phyloP scores from a whole-genome alignment of 768 basidiomycete genomes.

The Ephemerocybe angulata region DNA sequence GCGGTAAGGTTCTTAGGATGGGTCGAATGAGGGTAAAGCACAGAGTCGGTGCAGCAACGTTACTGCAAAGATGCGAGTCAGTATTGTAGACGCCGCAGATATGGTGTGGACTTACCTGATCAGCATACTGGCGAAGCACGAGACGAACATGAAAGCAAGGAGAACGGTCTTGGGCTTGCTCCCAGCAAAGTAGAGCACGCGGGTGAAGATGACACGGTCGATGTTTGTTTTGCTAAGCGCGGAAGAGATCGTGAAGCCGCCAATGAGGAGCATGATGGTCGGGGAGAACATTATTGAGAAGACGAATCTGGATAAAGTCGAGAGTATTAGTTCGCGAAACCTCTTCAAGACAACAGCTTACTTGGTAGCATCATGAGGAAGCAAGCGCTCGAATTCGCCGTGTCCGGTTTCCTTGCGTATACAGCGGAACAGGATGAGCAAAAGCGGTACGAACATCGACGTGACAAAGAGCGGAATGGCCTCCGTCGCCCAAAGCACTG shows the following conservation, averaged over 20 bases:
- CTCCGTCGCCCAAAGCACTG: constrained; percentile 96
- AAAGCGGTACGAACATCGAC: constrained; percentile 81
- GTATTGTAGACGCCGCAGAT: neutral
- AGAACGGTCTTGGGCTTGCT: constrained; percentile 82
- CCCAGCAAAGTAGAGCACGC: constrained; percentile 87
- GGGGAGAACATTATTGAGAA: constrained; percentile 97
- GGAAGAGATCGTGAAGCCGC: constrained; percentile 96
- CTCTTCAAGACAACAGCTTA: constrained; percentile 32
- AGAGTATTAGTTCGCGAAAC: constrained; percentile 4
- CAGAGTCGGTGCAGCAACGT: constrained; percentile 95
- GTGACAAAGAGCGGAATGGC: constrained; percentile 98
- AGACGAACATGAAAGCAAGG: constrained; percentile 91
- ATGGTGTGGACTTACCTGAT: constrained; percentile 58
- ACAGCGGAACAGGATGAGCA: constrained; percentile 82
- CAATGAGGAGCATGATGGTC: constrained; percentile 97
- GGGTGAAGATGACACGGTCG: constrained; percentile 86
- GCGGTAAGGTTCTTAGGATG: constrained; percentile 86
- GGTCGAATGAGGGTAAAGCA: constrained; percentile 98
- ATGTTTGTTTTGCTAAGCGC: constrained; percentile 95
- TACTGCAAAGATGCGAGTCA: constrained; percentile 39
- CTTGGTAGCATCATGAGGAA: constrained; percentile 76
- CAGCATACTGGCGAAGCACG: constrained; percentile 99
- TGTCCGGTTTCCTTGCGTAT: constrained; percentile 51
- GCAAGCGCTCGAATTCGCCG: constrained; percentile 40
- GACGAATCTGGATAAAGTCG: constrained; percentile 55